Evolutionary conservation across 371 early-diverging fungal genomes (phyloP).

Genomic region (Mortierella sp.): DNA sequence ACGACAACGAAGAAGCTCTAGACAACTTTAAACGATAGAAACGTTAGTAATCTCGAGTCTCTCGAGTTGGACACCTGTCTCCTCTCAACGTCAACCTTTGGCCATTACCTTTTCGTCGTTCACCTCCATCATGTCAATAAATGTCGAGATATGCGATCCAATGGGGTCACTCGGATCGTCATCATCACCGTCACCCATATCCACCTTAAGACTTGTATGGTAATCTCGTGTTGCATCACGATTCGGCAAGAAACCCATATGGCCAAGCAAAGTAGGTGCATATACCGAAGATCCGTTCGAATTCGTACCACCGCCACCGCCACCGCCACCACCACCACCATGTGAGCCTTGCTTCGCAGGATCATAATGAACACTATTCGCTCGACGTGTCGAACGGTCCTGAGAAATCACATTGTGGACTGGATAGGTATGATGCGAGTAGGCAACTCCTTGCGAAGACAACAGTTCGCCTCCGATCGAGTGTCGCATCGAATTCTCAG

Average conservation of each 20-base stretch:
- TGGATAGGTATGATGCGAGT: constrained; percentile 32
- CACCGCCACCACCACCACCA: background rate
- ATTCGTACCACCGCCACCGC: constrained; percentile 16
- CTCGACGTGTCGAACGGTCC: constrained; percentile 36
- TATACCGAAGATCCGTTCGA: constrained; percentile 17
- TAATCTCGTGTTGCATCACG: constrained; percentile 31
- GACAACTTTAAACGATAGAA: constrained; percentile 18
- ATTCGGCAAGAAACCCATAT: constrained; percentile 36
- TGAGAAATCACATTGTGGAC: constrained; percentile 1
- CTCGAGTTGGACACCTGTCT: background rate
- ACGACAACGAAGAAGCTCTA: constrained; percentile 41
- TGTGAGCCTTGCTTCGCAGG: constrained; percentile 12
- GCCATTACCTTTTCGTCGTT: constrained; percentile 36
- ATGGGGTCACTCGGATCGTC: constrained; percentile 36
- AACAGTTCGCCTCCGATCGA: constrained; percentile 48
- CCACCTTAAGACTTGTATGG: constrained; percentile 20
- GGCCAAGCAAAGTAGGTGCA: constrained; percentile 37
- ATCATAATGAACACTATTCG: constrained; percentile 52
- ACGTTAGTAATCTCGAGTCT: background rate
- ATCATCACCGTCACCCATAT: constrained; percentile 45
- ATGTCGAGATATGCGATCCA: constrained; percentile 29
- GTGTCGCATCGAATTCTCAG: constrained; percentile 45
- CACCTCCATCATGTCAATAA: constrained; percentile 29
- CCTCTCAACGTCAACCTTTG: too few species aligned
- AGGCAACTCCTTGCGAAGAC: constrained; percentile 27